Evolutionary conservation across 2,329 filamentous ascomycete genomes (phyloP).

Genomic region (Calonectria hongkongensis): DNA sequence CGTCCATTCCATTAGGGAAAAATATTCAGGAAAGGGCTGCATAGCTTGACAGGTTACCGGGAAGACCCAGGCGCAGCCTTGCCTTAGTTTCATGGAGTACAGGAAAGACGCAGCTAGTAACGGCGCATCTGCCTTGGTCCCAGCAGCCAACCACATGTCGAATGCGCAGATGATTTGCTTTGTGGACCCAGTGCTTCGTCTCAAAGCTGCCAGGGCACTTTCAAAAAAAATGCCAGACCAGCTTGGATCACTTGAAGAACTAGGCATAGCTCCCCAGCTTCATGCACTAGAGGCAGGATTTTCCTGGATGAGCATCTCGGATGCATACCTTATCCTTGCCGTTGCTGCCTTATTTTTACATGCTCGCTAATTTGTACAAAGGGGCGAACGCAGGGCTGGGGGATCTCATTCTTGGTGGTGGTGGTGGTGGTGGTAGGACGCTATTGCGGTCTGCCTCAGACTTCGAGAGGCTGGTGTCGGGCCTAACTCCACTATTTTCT

Average conservation of each 20-base stretch:
- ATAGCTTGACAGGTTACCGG: slow-evolving; percentile 13
- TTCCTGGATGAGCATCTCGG: slow-evolving; percentile 10
- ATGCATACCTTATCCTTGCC: not conserved
- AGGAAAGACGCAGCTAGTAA: slow-evolving; percentile 27
- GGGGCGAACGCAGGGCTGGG: slow-evolving; percentile 8
- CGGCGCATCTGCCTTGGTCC: slow-evolving; percentile 21
- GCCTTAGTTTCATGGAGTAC: slow-evolving; percentile 35
- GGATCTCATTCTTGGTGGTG: not conserved
- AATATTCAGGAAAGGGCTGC: slow-evolving; percentile 18
- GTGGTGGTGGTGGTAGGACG: slow-evolving; percentile 3
- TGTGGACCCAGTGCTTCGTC: slow-evolving; percentile 22
- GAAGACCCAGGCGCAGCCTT: slow-evolving; percentile 18
- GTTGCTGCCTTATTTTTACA: slow-evolving; percentile 1
- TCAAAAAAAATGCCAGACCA: not conserved
- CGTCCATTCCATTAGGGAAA: not conserved
- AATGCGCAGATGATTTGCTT: slow-evolving; percentile 27
- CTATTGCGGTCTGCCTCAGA: slow-evolving; percentile 25
- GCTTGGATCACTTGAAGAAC: slow-evolving; percentile 13
- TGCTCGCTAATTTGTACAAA: not conserved
- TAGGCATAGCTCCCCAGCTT: slow-evolving; percentile 22
- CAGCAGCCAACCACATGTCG: slow-evolving; percentile 10
- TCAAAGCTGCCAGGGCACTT: slow-evolving; percentile 13
- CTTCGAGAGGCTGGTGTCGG: slow-evolving; percentile 24
- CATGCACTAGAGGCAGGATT: slow-evolving; percentile 26
- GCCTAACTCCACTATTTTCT: slow-evolving; percentile 29